phyloP scores from a whole-genome alignment of 192 early-diverging fungal species.

The Coemansia sp. region DNA sequence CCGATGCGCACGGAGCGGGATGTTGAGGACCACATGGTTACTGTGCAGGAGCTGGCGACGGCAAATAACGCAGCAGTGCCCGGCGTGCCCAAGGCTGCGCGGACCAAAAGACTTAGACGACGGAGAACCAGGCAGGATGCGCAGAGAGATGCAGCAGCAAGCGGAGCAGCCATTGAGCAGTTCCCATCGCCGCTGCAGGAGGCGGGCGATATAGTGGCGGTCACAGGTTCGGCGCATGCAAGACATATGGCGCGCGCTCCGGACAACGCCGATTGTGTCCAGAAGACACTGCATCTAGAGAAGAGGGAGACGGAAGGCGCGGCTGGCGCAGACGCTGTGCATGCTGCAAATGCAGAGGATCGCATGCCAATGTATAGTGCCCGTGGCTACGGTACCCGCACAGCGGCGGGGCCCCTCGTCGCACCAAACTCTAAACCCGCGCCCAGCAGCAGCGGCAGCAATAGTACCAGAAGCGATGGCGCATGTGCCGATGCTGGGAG shows the following conservation, averaged over 20 bases:
- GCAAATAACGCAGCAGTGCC: not conserved
- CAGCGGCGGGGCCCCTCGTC: not conserved
- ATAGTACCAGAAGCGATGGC: not conserved
- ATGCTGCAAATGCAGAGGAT: not conserved
- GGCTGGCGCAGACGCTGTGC: not conserved
- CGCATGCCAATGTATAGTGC: conserved; percentile 4
- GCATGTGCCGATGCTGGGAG: not conserved
- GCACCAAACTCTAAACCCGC: not conserved
- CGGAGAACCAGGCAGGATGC: not conserved
- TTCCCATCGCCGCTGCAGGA: conserved; percentile 13
- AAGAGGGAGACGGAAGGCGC: not conserved
- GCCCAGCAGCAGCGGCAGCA: conserved; percentile 1
- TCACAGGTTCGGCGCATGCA: not conserved
- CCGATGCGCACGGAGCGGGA: not conserved
- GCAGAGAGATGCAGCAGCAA: not conserved
- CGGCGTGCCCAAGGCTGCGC: not conserved
- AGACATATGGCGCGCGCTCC: not conserved
- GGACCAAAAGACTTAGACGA: not conserved
- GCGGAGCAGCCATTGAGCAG: conserved; percentile 3
- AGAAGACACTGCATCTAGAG: not conserved
- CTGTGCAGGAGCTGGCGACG: not conserved
- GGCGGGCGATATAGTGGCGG: conserved; percentile 7
- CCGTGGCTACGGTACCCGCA: not conserved
- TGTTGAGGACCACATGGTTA: not conserved
- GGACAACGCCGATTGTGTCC: not conserved